Evolutionary conservation across 1,139 yeast genomes (phyloP).

Genomic region (Sugiyamaella castrensis): DNA sequence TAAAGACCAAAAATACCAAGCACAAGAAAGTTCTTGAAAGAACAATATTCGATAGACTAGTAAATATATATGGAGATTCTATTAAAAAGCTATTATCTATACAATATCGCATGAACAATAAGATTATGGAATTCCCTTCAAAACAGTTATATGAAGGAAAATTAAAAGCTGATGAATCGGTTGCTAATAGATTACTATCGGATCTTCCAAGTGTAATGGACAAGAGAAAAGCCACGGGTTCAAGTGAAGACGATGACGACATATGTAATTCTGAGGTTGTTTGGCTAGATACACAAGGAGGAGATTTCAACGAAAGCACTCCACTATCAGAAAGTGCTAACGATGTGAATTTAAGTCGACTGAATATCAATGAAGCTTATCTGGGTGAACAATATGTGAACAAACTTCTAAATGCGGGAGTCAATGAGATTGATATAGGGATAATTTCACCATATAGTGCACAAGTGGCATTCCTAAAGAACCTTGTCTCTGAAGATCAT

Average conservation of each 20-base stretch:
- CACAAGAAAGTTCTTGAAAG: constrained; percentile 46
- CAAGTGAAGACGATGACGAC: constrained; percentile 23
- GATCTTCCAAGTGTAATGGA: constrained; percentile 52
- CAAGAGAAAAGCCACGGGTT: constrained; percentile 41
- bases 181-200: constrained; percentile 48
- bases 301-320: constrained; percentile 58
- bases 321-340: constrained; percentile 32
- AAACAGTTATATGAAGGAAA: constrained; percentile 57
- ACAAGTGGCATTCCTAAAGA: constrained; percentile 65
- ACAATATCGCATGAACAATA: constrained; percentile 83
- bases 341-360: constrained; percentile 42
- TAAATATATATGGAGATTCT: constrained; percentile 48
- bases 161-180: constrained; percentile 61
- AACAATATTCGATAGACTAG: constrained; percentile 79
- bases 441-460: constrained; percentile 88
- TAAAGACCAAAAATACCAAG: constrained; percentile 37
- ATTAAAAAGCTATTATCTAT: constrained; percentile 58
- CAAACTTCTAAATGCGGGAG: constrained; percentile 49
- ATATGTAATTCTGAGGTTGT: constrained; percentile 43
- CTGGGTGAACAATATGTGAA: constrained; percentile 58
- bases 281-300: constrained; percentile 93
- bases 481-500: constrained; percentile 44
- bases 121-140: constrained; percentile 80
- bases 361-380: constrained; percentile 68
- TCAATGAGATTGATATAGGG: constrained; percentile 54